Evolutionary conservation across 306 rosid species (phyloP).

Genomic region (Pyrus pyrifolia): DNA sequence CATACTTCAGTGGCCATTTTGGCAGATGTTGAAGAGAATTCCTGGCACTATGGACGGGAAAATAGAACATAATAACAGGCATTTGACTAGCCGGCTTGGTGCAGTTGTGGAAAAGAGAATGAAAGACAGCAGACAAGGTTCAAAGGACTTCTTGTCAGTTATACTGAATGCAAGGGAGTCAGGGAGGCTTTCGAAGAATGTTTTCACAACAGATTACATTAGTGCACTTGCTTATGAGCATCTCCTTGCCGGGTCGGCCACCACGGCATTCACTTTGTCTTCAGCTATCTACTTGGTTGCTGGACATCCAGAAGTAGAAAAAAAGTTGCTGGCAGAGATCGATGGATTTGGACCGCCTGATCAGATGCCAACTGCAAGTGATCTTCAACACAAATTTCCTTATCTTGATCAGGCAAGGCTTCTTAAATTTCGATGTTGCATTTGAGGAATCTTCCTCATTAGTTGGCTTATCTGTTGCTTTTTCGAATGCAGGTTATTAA

Average conservation of each 20-base stretch:
- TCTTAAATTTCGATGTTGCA: background rate
- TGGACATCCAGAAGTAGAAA: constrained; percentile 74
- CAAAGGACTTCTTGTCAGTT: constrained; percentile 76
- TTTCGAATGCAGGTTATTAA: constrained; percentile 62
- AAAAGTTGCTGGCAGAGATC: constrained; percentile 59
- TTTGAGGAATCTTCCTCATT: background rate
- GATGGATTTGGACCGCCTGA: constrained; percentile 56
- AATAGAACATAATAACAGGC: constrained; percentile 53
- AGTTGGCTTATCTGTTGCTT: background rate
- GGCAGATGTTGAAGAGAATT: constrained; percentile 73
- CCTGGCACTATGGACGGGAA: constrained; percentile 94
- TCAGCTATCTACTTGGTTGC: constrained; percentile 72
- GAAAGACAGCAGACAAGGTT: constrained; percentile 32
- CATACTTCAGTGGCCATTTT: constrained; percentile 70
- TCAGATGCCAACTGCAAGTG: constrained; percentile 48
- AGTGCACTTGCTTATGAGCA: constrained; percentile 90
- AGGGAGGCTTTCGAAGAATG: constrained; percentile 37
- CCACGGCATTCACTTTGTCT: constrained; percentile 76
- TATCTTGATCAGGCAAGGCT: constrained; percentile 67
- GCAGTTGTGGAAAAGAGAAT: constrained; percentile 60
- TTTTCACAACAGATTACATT: constrained; percentile 62
- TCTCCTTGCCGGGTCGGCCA: constrained; percentile 85
- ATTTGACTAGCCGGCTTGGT: constrained; percentile 55
- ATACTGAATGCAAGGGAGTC: constrained; percentile 71
- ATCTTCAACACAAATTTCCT: constrained; percentile 71